phyloP scores from a whole-genome alignment of 306 rosid genomes.

The Sicyos baderoa region DNA sequence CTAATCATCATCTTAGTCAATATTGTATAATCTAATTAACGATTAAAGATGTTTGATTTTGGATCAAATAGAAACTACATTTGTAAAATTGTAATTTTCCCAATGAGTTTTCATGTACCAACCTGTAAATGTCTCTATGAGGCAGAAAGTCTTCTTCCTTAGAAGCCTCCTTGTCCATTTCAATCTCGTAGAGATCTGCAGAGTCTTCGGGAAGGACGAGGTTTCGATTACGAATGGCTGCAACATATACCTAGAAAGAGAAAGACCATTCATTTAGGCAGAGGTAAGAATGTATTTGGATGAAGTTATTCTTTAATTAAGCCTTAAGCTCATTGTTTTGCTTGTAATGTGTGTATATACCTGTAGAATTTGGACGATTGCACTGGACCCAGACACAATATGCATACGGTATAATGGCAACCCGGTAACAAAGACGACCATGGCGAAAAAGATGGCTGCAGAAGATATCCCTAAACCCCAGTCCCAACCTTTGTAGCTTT shows the following conservation, averaged over 20 bases:
- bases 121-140: constrained; percentile 59
- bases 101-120: not conserved
- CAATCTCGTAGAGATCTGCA: constrained; percentile 56
- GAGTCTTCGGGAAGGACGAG: constrained; percentile 63
- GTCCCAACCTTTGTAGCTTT: constrained; percentile 78
- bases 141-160: constrained; percentile 58
- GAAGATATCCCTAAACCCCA: constrained; percentile 67
- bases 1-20: no score
- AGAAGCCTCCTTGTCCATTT: constrained; percentile 51
- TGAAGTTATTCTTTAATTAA: not conserved
- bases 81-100: no score
- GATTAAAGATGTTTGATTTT: no score
- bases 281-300: not conserved
- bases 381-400: constrained; percentile 42
- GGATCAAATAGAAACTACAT: no score
- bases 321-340: not conserved
- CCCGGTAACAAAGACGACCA: constrained; percentile 44
- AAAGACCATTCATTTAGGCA: constrained; percentile 4
- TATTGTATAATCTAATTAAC: no score
- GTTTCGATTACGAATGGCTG: constrained; percentile 67
- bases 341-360: constrained; percentile 22
- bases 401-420: constrained; percentile 68
- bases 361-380: constrained; percentile 53
- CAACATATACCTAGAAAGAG: constrained; percentile 56
- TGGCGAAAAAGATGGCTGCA: constrained; percentile 39